Evolutionary conservation across 2,329 filamentous ascomycete species (phyloP), one percentile per base, ranked within the genome.

Genomic region (Fusarium decemcellulare): DNA sequence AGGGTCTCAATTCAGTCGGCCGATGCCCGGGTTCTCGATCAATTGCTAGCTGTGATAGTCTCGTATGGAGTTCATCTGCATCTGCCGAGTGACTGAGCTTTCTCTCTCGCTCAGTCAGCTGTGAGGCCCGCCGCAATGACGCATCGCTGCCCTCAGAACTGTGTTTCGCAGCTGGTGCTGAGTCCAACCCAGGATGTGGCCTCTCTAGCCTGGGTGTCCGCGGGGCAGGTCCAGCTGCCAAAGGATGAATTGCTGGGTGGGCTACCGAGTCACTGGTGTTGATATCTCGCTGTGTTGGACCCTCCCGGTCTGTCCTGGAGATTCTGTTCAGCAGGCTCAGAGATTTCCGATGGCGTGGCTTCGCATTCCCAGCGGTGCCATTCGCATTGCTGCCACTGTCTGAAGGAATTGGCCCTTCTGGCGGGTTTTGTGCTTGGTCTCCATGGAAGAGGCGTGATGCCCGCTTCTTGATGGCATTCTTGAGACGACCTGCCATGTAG

Each of bases 181-280:
- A 39, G 18, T 58, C 43, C 46, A 68, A 23, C n/a, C 60, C 51
- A 15, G 67, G 68, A 14, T 61, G 63, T 5, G 60, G 69, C 11
- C 55, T 56, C 32, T 72, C 65, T 15, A 71, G n/a, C 11, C 52
- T 52, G 32, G 69, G 59, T 8, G 69, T 67, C 27, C 67, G 62
- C 34, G 69, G 69, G 27, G 47, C 36, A 18, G 59, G 36, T 16
- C 61, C 53, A 42, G 58, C 27, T 14, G 52, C 52, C 16, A 72
- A 30, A 9, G 68, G 68, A 15, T 65, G 55, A 36, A 71, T 34
- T 16, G 69, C 69, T 12, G 69, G 69, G 55, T 71, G 69, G n/a
- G 51, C 59, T 32, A 54, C 32, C 15, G 59, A 70, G 18, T 56
- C 51, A 43, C 34, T 23, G 12, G 34, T 37, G 43, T 44, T 51